A percentile compares a stretch with the other conserved stretches of the same genome.
Evolutionary conservation across 139 green algal genomes (phyloP).

Genomic region (Eudorina sp.): DNA sequence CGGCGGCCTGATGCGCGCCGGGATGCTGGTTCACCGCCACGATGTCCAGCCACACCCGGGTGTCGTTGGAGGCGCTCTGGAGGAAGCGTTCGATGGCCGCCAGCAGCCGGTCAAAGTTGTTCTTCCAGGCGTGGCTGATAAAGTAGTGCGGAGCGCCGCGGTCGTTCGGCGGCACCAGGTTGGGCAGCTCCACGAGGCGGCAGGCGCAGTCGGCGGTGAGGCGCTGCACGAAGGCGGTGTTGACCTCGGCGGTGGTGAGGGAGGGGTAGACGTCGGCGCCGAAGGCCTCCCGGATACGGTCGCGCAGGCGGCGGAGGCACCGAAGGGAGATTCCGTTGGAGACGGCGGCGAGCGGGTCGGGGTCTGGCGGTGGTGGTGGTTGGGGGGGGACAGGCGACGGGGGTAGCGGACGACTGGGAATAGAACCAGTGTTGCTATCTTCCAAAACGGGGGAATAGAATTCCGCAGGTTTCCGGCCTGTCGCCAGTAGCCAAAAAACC

Average conservation of each 20-base stretch:
- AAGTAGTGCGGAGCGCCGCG: background rate
- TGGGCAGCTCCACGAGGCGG: background rate
- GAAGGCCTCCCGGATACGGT: background rate
- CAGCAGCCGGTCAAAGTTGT: background rate
- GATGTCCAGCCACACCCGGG: constrained; percentile 12
- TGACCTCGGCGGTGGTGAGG: background rate
- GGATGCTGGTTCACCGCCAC: background rate
- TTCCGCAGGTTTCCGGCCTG: too few species aligned
- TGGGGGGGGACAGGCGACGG: too few species aligned
- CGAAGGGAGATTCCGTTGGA: background rate
- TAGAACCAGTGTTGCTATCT: too few species aligned
- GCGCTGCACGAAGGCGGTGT: background rate
- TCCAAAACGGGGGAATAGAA: too few species aligned
- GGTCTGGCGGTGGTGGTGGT: too few species aligned
- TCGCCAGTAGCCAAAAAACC: too few species aligned
- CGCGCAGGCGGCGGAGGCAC: background rate
- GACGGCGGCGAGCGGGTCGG: background rate
- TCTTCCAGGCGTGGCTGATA: background rate
- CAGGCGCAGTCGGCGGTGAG: background rate
- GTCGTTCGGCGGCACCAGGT: background rate
- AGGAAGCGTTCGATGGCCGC: background rate
- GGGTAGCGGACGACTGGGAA: too few species aligned
- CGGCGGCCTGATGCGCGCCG: background rate
- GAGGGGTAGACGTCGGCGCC: background rate
- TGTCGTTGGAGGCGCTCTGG: background rate